These are phyloP conservation scores for Wickerhamiella galacta DNA, from an alignment of 805 yeast species.

Conservation along the genomic window DNA sequence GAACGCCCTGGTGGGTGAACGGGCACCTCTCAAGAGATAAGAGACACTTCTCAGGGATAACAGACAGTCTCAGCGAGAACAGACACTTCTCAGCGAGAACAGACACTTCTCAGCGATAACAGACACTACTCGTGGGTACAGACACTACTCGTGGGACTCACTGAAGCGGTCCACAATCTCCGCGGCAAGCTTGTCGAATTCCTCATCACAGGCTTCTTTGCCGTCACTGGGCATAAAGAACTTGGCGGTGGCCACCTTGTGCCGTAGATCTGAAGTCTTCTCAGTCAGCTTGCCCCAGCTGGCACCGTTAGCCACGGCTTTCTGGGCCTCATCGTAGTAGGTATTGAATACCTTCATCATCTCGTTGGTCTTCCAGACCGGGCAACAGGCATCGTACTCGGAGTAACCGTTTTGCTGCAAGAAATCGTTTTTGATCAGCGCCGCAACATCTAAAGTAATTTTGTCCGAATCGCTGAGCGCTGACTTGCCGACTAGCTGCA, in stretches of 20 bases:
- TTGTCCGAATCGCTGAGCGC: constrained; percentile 94
- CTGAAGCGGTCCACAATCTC: constrained; percentile 81
- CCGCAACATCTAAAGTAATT: constrained; percentile 86
- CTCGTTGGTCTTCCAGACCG: constrained; percentile 95
- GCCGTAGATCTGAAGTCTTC: constrained; percentile 79
- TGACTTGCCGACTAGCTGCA: constrained; percentile 96
- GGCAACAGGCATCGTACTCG: constrained; percentile 95
- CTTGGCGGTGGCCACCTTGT: constrained; percentile 84
- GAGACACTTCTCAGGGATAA: no score
- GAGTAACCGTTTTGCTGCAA: constrained; percentile 99
- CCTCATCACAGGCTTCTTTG: constrained; percentile 53
- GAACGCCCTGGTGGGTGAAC: no score
- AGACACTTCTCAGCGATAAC: no score
- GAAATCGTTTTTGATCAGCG: constrained; percentile 90
- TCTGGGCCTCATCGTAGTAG: constrained; percentile 94
- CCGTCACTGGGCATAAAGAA: constrained; percentile 93
- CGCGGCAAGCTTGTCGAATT: constrained; percentile 59
- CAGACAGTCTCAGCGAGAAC: no score
- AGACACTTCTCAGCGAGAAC: no score
- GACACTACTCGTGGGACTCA: constrained; percentile 81
- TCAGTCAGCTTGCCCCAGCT: constrained; percentile 87
- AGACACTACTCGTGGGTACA: no score
- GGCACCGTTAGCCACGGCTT: constrained; percentile 86
- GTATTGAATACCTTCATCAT: constrained; percentile 93
- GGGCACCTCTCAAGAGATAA: no score